A percentile compares a stretch with the other conserved stretches of the same genome.
phyloP scores from a whole-genome alignment of 495 filamentous ascomycete species.

The Tuber borchii region DNA sequence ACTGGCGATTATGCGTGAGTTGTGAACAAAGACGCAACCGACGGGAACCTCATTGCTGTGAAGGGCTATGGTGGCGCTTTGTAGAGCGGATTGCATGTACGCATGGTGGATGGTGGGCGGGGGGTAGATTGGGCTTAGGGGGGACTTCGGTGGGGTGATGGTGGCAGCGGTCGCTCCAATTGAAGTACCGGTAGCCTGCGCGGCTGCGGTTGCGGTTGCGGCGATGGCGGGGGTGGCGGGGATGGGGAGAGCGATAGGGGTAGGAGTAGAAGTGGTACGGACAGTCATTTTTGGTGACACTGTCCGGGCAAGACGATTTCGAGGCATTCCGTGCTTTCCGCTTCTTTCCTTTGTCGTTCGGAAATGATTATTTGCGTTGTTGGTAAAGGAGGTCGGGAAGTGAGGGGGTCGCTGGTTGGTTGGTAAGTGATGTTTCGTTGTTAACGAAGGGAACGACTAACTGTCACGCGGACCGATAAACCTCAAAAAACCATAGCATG shows the following conservation, averaged over 20 bases:
- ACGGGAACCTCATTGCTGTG: conserved; percentile 82
- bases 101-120: conserved; percentile 14
- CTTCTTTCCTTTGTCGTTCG: neutral
- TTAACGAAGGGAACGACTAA: neutral
- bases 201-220: neutral
- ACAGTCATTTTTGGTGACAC: neutral
- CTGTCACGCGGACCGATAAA: too few species aligned
- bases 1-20: conserved; percentile 64
- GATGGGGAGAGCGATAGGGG: neutral
- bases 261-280: neutral
- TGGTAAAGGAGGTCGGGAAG: neutral
- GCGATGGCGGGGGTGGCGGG: neutral
- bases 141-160: neutral
- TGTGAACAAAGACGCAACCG: conserved; percentile 82
- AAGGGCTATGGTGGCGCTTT: conserved; percentile 73
- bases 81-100: conserved; percentile 20
- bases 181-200: neutral
- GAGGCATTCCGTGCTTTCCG: neutral
- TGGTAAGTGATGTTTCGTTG: neutral
- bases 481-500: too few species aligned
- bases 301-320: neutral
- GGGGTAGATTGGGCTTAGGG: neutral
- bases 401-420: neutral
- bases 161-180: neutral
- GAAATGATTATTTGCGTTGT: neutral